Conservation (phyloP, 495 filamentous ascomycete species). For the Parathielavia hyrcaniae region DNA sequence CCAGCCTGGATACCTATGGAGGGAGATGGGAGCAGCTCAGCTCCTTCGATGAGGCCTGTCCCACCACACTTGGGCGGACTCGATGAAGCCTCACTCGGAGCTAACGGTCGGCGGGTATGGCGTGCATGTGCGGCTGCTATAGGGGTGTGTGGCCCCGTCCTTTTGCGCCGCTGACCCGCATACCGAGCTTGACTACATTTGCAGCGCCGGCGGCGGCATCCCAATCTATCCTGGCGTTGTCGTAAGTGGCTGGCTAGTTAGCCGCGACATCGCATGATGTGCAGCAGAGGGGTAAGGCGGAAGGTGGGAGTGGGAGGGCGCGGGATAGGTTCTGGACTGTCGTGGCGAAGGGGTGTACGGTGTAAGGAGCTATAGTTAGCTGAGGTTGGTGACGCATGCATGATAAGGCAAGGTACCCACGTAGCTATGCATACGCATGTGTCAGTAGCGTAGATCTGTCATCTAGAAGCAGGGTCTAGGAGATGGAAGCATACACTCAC, state of each 20-base stretch:
- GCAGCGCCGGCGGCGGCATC: slow-evolving; percentile 2
- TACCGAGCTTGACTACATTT: neutral
- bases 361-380: no score
- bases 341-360: no score
- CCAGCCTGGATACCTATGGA: neutral
- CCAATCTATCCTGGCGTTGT: neutral
- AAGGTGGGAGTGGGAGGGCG: neutral
- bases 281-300: neutral
- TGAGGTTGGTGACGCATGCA: no score
- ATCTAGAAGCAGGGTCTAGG: slow-evolving; percentile 6
- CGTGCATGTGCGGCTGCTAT: slow-evolving; percentile 8
- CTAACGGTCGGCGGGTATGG: neutral
- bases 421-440: neutral
- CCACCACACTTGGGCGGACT: slow-evolving; percentile 10
- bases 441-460: neutral
- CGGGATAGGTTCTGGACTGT: neutral
- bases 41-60: slow-evolving; percentile 2
- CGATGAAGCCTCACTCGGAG: slow-evolving; percentile 2
- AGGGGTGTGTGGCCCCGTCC: neutral
- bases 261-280: slow-evolving; percentile 4
- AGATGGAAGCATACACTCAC: neutral
- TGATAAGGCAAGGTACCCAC: neutral
- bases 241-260: neutral
- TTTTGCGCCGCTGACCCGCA: neutral
- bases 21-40: neutral